These are phyloP conservation scores for Penicillium waksmanii DNA, from an alignment of 495 filamentous ascomycete genomes.

Conservation along the genomic window DNA sequence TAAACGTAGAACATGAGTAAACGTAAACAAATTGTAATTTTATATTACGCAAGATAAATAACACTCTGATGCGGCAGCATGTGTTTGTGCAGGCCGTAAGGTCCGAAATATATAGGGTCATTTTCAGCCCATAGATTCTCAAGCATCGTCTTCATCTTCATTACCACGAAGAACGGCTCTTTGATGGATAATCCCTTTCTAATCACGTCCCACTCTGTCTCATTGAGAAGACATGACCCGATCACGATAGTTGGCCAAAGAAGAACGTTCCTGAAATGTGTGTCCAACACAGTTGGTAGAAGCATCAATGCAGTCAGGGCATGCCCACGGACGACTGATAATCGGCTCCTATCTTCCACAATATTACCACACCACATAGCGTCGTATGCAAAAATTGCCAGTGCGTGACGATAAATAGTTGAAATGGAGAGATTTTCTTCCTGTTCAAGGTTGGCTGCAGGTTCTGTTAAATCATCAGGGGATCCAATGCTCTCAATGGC, in stretches of 20 bases:
- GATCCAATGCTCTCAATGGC: neutral
- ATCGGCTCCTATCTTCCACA: neutral
- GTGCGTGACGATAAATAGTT: neutral
- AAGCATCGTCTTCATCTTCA: neutral
- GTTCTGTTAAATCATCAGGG: neutral
- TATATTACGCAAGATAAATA: neutral
- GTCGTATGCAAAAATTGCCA: conserved; percentile 3
- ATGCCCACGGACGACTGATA: neutral
- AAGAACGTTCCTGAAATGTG: neutral
- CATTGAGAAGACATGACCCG: neutral
- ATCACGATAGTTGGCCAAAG: conserved; percentile 5
- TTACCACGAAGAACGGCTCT: neutral
- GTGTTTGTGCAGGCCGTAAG: neutral
- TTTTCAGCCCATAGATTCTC: conserved; percentile 2
- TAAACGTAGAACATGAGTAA: neutral
- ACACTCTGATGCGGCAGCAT: neutral
- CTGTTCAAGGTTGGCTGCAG: neutral
- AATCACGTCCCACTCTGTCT: neutral
- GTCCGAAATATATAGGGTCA: neutral
- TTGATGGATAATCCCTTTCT: neutral
- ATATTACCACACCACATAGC: conserved; percentile 2
- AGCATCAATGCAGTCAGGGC: conserved; percentile 1
- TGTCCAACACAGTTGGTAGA: neutral
- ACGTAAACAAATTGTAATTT: neutral
- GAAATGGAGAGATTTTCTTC: neutral